Evolutionary conservation across 192 early-diverging fungal genomes (phyloP).

Genomic region (Coemansia sp.): DNA sequence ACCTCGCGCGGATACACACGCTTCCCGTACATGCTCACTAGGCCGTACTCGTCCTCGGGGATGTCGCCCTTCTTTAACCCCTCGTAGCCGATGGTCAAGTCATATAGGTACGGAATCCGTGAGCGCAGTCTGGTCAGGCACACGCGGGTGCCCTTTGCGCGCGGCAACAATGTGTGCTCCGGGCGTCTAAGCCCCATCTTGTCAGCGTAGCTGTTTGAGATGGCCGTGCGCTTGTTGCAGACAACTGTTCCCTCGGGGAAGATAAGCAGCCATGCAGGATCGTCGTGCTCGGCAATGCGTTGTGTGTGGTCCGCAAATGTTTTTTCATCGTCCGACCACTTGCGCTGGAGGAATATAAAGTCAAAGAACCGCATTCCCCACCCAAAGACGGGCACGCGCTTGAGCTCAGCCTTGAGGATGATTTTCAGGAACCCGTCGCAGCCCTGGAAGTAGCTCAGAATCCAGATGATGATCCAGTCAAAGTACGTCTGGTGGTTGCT

Average conservation of each 20-base stretch:
- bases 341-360: constrained; percentile 92
- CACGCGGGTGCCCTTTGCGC: constrained; percentile 77
- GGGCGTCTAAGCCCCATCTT: constrained; percentile 60
- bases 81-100: constrained; percentile 87
- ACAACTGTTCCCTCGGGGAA: constrained; percentile 97
- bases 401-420: constrained; percentile 81
- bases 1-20: constrained; percentile 72
- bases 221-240: constrained; percentile 68
- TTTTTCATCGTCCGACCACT: constrained; percentile 72
- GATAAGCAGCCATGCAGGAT: constrained; percentile 87
- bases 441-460: constrained; percentile 61
- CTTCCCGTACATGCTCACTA: constrained; percentile 73
- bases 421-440: constrained; percentile 88
- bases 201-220: constrained; percentile 69
- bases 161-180: constrained; percentile 78
- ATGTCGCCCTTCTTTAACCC: constrained; percentile 70
- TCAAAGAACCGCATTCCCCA: constrained; percentile 87
- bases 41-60: constrained; percentile 81
- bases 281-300: constrained; percentile 56
- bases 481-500: constrained; percentile 54
- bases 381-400: constrained; percentile 85
- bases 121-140: constrained; percentile 66
- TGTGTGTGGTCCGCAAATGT: constrained; percentile 61
- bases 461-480: constrained; percentile 59
- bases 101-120: constrained; percentile 74